These are phyloP conservation scores for Kodamaea kaohsiungensis DNA, from an alignment of 805 yeast genomes.

Conservation along the genomic window DNA sequence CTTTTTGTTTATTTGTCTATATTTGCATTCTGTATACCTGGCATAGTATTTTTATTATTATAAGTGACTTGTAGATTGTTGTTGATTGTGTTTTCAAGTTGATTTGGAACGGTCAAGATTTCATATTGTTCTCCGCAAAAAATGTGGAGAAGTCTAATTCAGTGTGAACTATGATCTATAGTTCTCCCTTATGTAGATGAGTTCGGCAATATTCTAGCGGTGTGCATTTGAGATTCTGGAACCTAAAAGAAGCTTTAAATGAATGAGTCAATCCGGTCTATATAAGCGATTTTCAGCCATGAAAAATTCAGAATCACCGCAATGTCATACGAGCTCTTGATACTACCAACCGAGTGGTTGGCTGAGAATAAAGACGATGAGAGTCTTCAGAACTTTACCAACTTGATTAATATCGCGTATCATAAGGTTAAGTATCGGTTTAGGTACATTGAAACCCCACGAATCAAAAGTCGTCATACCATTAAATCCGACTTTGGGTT, in stretches of 20 bases:
- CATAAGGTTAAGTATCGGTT: conserved; percentile 47
- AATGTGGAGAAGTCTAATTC: too few relatives aligned
- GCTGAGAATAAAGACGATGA: neutral
- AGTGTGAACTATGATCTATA: too few relatives aligned
- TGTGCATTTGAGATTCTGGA: too few relatives aligned
- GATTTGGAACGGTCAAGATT: too few relatives aligned
- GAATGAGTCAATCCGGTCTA: too few relatives aligned
- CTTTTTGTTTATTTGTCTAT: neutral
- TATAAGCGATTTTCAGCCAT: neutral
- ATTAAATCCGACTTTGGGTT: conserved; percentile 30
- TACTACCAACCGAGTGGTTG: conserved; percentile 26
- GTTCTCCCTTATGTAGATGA: neutral
- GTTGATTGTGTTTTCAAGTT: too few relatives aligned
- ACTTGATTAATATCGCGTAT: conserved; percentile 52
- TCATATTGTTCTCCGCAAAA: too few relatives aligned
- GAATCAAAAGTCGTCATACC: conserved; percentile 34
- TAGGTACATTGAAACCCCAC: conserved; percentile 39
- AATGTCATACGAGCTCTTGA: conserved; percentile 20
- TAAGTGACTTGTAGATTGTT: neutral
- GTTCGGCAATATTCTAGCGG: too few relatives aligned
- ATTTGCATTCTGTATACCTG: neutral
- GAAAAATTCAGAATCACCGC: neutral
- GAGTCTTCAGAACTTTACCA: conserved; percentile 8
- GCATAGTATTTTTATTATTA: neutral
- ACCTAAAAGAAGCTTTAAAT: too few relatives aligned